Conservation (phyloP, 108 stramenopile species). For the Cyclotella kingstonii region DNA sequence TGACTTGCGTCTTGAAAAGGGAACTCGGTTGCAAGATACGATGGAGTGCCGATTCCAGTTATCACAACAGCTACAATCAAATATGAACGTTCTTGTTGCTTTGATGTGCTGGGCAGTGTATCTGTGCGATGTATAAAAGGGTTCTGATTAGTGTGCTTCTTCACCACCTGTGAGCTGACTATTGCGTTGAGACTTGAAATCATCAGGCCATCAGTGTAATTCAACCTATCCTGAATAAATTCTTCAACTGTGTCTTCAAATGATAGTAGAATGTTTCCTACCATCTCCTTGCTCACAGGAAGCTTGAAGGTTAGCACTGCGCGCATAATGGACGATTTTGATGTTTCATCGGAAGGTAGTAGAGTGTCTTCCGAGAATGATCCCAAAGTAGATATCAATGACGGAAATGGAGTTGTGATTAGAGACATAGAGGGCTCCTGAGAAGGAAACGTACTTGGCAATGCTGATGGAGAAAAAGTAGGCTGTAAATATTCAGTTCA, state of each 20-base stretch:
- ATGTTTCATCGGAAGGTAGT: background rate
- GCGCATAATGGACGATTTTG: background rate
- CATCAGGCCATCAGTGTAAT: background rate
- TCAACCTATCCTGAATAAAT: conserved; percentile 14
- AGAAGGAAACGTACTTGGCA: background rate
- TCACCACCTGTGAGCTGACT: conserved; percentile 12
- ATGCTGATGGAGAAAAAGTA: background rate
- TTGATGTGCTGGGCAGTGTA: background rate
- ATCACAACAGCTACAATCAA: conserved; percentile 14
- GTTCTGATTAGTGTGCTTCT: no score
- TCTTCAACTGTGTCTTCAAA: conserved; percentile 23
- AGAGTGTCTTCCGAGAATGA: background rate
- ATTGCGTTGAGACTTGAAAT: conserved; percentile 6
- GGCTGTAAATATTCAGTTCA: no score
- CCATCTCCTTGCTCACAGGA: background rate
- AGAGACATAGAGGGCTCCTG: background rate
- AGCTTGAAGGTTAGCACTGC: conserved; percentile 21
- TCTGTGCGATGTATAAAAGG: no score
- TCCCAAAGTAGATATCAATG: background rate
- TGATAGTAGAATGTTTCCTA: background rate
- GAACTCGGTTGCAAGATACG: conserved; percentile 7
- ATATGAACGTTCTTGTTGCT: background rate
- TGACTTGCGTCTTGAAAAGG: conserved; percentile 13
- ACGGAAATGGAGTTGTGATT: background rate
- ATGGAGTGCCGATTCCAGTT: conserved; percentile 9